A percentile compares a stretch with the other conserved stretches of the same genome.
Conservation (phyloP, 2,329 filamentous ascomycete genomes). For the Rutstroemia sydowiana region DNA sequence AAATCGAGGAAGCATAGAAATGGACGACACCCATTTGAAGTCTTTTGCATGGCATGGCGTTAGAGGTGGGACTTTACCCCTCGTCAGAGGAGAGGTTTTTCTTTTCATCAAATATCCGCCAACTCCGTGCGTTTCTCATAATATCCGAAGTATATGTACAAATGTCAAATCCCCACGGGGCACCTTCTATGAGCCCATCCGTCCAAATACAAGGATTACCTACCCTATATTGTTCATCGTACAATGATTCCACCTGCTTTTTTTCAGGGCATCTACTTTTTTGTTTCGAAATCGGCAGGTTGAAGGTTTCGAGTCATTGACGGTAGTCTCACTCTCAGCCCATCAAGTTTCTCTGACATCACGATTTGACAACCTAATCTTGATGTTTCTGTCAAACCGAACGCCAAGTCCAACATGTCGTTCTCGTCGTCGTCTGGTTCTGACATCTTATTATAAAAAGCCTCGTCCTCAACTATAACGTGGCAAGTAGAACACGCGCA, state of each 20-base stretch:
- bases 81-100: constrained; percentile 11
- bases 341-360: constrained; percentile 87
- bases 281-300: constrained; percentile 74
- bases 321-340: constrained; percentile 75
- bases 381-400: constrained; percentile 66
- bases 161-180: constrained; percentile 18
- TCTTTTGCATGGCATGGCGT: constrained; percentile 14
- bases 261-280: constrained; percentile 14
- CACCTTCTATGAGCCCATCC: neutral
- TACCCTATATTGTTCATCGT: neutral
- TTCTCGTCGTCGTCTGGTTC: constrained; percentile 59
- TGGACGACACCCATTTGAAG: constrained; percentile 1
- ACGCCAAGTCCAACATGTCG: constrained; percentile 68
- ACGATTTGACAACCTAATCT: constrained; percentile 48
- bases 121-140: constrained; percentile 4
- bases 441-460: constrained; percentile 55
- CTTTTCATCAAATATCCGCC: constrained; percentile 12
- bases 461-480: constrained; percentile 58
- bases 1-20: constrained; percentile 34
- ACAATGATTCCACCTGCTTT: neutral
- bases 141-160: constrained; percentile 19
- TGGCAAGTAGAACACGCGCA: constrained; percentile 73
- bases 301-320: constrained; percentile 95
- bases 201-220: constrained; percentile 7
- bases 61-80: constrained; percentile 19